Evolutionary conservation across 2,329 filamentous ascomycete genomes (phyloP).

Genomic region (Botrytis deweyae): DNA sequence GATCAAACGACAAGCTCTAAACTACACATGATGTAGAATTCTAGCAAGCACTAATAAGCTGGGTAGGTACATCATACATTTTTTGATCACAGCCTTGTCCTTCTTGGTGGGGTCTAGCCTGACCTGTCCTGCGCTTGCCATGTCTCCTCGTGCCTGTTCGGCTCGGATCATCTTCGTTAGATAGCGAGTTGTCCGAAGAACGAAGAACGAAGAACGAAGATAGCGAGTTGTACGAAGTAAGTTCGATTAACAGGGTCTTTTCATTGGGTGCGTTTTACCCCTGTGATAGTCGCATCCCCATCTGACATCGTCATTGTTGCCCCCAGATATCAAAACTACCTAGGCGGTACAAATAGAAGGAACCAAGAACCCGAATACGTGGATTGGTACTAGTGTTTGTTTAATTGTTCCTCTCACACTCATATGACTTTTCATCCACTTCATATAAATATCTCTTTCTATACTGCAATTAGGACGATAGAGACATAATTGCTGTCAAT

Average conservation of each 20-base stretch:
- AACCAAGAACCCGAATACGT: neutral
- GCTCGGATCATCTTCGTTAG: neutral
- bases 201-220: neutral
- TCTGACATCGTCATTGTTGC: neutral
- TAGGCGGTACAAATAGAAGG: neutral
- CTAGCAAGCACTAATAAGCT: neutral
- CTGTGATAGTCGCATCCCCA: neutral
- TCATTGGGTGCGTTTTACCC: neutral
- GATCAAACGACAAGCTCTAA: neutral
- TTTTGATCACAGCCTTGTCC: constrained; percentile 11
- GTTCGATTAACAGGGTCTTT: neutral
- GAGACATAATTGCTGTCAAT: neutral
- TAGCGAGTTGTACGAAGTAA: neutral
- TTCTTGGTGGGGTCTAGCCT: neutral
- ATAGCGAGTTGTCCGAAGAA: neutral
- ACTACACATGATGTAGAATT: neutral
- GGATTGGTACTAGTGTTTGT: neutral
- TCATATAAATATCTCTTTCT: neutral
- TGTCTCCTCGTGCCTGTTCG: neutral
- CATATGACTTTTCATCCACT: neutral
- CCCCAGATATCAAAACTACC: neutral
- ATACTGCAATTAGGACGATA: neutral
- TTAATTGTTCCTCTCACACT: neutral
- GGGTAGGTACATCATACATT: constrained; percentile 8
- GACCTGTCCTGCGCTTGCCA: neutral